Conservation (phyloP, 2,329 filamentous ascomycete species). For the Aspergillus ochraceoroseus region DNA sequence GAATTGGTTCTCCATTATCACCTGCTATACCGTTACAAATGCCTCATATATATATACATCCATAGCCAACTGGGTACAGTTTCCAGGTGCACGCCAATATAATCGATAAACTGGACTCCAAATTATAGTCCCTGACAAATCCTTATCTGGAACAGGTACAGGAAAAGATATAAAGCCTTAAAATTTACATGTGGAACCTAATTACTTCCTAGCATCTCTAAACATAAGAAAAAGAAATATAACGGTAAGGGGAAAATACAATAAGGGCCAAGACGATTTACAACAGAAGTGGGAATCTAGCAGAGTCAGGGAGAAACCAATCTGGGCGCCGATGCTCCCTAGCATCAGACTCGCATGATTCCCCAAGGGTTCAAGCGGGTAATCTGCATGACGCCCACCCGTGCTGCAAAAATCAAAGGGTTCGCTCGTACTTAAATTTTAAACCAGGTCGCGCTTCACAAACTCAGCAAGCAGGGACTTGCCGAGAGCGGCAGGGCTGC, state of each 20-base stretch:
- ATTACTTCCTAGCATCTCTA: conserved; percentile 37
- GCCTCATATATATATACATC: too few relatives aligned
- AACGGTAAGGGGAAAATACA: conserved; percentile 25
- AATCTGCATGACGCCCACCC: too few relatives aligned
- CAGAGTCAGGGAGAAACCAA: conserved; percentile 4
- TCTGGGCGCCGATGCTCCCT: conserved; percentile 2
- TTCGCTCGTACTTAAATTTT: conserved; percentile 37
- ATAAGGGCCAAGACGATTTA: conserved; percentile 20
- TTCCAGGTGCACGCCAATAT: too few relatives aligned
- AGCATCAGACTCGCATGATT: too few relatives aligned
- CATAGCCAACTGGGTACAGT: too few relatives aligned
- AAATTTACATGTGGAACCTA: conserved; percentile 32
- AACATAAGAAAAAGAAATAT: conserved; percentile 22
- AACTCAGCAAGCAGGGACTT: conserved; percentile 95
- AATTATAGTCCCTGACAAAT: too few relatives aligned
- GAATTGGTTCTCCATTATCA: too few relatives aligned
- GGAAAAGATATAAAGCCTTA: not conserved
- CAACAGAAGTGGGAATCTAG: conserved; percentile 9
- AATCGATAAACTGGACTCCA: too few relatives aligned
- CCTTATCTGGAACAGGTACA: not conserved
- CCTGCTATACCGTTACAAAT: too few relatives aligned
- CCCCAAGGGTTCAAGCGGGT: too few relatives aligned
- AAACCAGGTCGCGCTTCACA: conserved; percentile 91
- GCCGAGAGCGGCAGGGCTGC: conserved; percentile 83
- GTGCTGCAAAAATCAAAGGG: conserved; percentile 1